Evolutionary conservation across 352 stramenopile genomes (phyloP).

Genomic region (Phytophthora litchii): DNA sequence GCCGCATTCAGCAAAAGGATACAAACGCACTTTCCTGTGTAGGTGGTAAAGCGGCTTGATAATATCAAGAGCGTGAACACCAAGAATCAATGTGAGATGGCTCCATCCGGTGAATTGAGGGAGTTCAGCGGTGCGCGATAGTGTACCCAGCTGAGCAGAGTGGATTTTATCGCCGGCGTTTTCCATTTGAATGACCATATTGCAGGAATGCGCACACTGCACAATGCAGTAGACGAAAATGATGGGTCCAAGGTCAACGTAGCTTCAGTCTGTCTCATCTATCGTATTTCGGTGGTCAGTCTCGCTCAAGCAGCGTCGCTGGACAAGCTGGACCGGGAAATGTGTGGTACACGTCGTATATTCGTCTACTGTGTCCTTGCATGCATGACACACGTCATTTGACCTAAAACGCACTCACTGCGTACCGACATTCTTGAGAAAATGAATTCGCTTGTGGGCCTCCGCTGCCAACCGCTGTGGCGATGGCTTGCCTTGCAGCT

Average conservation of each 20-base stretch:
- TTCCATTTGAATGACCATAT: not conserved
- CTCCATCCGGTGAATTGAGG: constrained; percentile 2
- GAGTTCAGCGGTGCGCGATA: constrained; percentile 5
- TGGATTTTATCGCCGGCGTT: constrained; percentile 24
- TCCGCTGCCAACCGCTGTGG: constrained; percentile 26
- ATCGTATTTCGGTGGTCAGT: constrained; percentile 20
- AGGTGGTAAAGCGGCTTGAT: constrained; percentile 20
- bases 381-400: constrained; percentile 13
- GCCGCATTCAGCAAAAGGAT: constrained; percentile 1
- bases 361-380: constrained; percentile 6
- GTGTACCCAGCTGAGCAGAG: constrained; percentile 24
- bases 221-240: constrained; percentile 26
- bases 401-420: constrained; percentile 14
- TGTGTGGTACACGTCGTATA: not conserved
- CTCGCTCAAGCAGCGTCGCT: not conserved
- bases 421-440: constrained; percentile 37
- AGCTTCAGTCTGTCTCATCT: constrained; percentile 34
- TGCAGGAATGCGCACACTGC: too few relatives aligned
- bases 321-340: constrained; percentile 9
- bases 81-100: constrained; percentile 22
- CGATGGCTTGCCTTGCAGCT: constrained; percentile 3
- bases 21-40: not conserved
- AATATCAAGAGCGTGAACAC: constrained; percentile 32
- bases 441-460: constrained; percentile 37
- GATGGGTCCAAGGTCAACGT: constrained; percentile 12